Evolutionary conservation across 2,329 filamentous ascomycete species (phyloP).

Genomic region (Penicillium expansum): DNA sequence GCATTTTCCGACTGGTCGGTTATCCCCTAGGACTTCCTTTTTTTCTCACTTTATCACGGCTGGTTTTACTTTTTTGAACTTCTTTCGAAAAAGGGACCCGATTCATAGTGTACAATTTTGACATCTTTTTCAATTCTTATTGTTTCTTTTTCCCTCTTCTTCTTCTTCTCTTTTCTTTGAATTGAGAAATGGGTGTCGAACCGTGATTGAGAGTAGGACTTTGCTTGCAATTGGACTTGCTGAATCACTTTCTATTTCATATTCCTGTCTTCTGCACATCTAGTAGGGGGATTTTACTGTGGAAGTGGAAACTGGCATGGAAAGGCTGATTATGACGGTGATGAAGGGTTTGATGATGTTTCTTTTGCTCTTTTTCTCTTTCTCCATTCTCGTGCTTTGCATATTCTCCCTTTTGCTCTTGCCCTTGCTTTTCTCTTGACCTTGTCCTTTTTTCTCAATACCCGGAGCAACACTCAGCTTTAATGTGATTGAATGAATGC

Average conservation of each 20-base stretch:
- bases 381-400: slow-evolving; percentile 1
- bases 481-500: slow-evolving; percentile 1
- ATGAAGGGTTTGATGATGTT: neutral
- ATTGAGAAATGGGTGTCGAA: neutral
- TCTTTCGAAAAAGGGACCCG: slow-evolving; percentile 9
- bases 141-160: slow-evolving; percentile 7
- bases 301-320: neutral
- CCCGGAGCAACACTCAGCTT: slow-evolving; percentile 4
- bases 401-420: neutral
- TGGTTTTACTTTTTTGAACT: slow-evolving; percentile 17
- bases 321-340: neutral
- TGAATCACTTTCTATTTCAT: neutral
- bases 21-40: slow-evolving; percentile 7
- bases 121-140: slow-evolving; percentile 24
- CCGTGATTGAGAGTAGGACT: neutral
- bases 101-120: slow-evolving; percentile 34
- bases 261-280: neutral
- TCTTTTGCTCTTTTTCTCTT: neutral
- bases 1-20: slow-evolving; percentile 31
- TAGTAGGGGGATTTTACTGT: neutral
- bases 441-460: slow-evolving; percentile 7
- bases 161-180: neutral
- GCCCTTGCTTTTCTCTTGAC: neutral
- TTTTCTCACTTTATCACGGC: slow-evolving; percentile 15
- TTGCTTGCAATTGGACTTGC: slow-evolving; percentile 1